Base-by-base conservation (phyloP, 768 basidiomycete species). In the Kondoa subrosea region DNA sequence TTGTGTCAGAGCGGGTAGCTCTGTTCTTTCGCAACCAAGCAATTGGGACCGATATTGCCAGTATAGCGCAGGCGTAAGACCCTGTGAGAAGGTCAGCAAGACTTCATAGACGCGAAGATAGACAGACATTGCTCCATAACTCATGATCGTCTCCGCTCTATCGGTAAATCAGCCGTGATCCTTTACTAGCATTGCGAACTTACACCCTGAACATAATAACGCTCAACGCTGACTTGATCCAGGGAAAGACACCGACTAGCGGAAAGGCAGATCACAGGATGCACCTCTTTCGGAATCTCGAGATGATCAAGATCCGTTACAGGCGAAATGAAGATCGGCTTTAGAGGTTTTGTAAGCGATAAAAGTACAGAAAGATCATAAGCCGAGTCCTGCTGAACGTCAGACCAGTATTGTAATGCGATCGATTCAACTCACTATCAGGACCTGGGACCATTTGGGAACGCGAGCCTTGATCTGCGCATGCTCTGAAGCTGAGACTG, bases 281-380 rank as follows among this genome's bases (percentile, higher is more conserved):
- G 78, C 76, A 82, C 89, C 17, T 64, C 59, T 12, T 69, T 25
- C n/a, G 71, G 40, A 12, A 0, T 75, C 70, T 3, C 84, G 72
- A 1, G 72, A 57, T 68, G 86, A 79, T 77, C 85, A 74, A 67
- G 76, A 33, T 66, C 81, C 79, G 0, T 84, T 87, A 0, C 84
- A 78, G 90, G 89, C 0, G 88, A 89, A 67, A 93, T 83, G 86
- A 91, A 95, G 69, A 93, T 78, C 0, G 92, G 91, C 27, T 87
- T 82, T 8, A 97, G 83, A 0, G 91, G 90, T 32, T 75, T 77
- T 0, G 75, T 71, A 0, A 92, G 67, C 0, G 33, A 58, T 12
- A 73, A 64, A 0, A 63, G 12, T 16, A 68, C 33, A 14, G 87
- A 86, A 0, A 95, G 77, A 3, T 75, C 73, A 71, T 91, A 89